A percentile compares a stretch with the other conserved stretches of the same genome.
Conservation (phyloP, 2,329 filamentous ascomycete species). For the Cercospora brassicicola region DNA sequence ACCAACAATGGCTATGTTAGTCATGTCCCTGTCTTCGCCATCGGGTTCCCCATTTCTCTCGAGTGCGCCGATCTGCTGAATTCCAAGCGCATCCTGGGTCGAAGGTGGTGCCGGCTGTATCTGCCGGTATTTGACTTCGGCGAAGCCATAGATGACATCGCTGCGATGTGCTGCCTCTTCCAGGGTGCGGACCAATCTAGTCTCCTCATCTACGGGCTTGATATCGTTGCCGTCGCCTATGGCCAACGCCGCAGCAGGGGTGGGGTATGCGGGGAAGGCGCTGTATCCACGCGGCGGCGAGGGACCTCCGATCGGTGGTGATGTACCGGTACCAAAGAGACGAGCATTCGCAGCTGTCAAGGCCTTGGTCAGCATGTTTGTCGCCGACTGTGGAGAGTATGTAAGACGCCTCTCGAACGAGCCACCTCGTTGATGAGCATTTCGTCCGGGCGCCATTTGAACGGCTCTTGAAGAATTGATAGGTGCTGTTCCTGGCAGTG, state of each 20-base stretch:
- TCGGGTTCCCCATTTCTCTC: constrained; percentile 56
- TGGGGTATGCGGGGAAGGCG: constrained; percentile 81
- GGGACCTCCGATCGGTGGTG: constrained; percentile 62
- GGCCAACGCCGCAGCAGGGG: constrained; percentile 64
- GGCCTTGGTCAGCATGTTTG: constrained; percentile 90
- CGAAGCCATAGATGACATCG: constrained; percentile 95
- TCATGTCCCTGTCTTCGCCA: constrained; percentile 74
- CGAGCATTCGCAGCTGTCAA: constrained; percentile 87
- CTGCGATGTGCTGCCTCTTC: constrained; percentile 91
- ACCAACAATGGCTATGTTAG: constrained; percentile 78
- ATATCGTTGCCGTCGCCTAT: constrained; percentile 58
- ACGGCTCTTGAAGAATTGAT: constrained; percentile 67
- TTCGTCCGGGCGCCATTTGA: constrained; percentile 68
- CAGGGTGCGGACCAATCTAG: constrained; percentile 72
- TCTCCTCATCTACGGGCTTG: constrained; percentile 76
- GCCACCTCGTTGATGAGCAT: constrained; percentile 70
- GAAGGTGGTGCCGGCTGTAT: constrained; percentile 86
- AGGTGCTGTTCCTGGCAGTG: constrained; percentile 65
- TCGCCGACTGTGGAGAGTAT: constrained; percentile 71
- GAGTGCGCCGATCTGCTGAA: constrained; percentile 54
- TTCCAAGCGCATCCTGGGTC: constrained; percentile 64
- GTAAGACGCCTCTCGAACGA: constrained; percentile 83
- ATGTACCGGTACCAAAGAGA: constrained; percentile 66
- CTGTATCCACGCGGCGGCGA: constrained; percentile 76
- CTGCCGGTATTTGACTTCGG: constrained; percentile 97